phyloP scores from a whole-genome alignment of 1,139 yeast species.

The Lizanozyma gosingica region DNA sequence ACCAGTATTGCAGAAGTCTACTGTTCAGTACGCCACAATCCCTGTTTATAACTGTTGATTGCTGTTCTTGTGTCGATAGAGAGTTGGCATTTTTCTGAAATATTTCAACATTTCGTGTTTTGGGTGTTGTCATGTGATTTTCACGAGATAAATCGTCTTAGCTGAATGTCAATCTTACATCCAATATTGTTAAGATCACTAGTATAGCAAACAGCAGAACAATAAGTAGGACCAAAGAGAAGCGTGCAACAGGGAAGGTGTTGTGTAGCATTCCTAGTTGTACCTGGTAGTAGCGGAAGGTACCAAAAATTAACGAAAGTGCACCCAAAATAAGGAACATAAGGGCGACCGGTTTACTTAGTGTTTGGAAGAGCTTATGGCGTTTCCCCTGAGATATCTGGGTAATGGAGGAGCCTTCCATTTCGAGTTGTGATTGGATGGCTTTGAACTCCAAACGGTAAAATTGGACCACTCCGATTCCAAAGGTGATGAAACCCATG shows the following conservation, averaged over 20 bases:
- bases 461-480: constrained; percentile 35
- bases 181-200: neutral
- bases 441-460: constrained; percentile 27
- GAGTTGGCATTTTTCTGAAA: too few relatives aligned
- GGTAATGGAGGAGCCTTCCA: neutral
- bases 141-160: too few relatives aligned
- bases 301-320: constrained; percentile 29
- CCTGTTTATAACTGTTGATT: too few relatives aligned
- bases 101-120: too few relatives aligned
- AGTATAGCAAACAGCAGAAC: constrained; percentile 1
- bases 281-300: constrained; percentile 32
- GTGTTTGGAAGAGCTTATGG: constrained; percentile 4
- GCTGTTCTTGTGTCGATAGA: too few relatives aligned
- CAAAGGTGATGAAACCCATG: constrained; percentile 32
- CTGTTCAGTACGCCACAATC: too few relatives aligned
- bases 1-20: too few relatives aligned
- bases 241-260: constrained; percentile 37
- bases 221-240: neutral
- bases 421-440: constrained; percentile 8
- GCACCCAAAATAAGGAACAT: constrained; percentile 33
- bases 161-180: neutral
- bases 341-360: constrained; percentile 14
- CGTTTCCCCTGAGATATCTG: neutral
- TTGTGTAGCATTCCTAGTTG: constrained; percentile 36
- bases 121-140: too few relatives aligned